Percentiles rank a stretch among this genome's conserved stretches.
Conservation (phyloP, 805 yeast species). For the Torulaspora quercuum region DNA sequence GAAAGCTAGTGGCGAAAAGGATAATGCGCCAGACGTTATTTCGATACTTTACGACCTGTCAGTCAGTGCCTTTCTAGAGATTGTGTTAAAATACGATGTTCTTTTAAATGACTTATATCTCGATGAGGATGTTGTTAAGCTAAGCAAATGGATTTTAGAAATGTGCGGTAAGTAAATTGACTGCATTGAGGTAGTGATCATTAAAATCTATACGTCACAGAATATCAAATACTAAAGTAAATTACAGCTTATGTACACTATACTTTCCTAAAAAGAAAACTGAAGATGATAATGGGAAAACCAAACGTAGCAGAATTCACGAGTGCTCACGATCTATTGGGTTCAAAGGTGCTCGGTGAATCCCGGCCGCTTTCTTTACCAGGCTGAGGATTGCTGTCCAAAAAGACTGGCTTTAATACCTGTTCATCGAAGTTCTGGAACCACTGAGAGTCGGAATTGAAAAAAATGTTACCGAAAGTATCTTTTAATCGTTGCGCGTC, state of each 20-base stretch:
- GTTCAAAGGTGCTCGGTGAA: conserved; percentile 7
- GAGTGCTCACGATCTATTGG: conserved; percentile 1
- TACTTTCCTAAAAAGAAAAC: too few relatives aligned
- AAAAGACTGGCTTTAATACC: conserved; percentile 84
- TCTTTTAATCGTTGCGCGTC: conserved; percentile 20
- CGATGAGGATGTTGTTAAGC: conserved; percentile 57
- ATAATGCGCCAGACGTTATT: conserved; percentile 41
- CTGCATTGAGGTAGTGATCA: background rate
- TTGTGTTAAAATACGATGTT: conserved; percentile 60
- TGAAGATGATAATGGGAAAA: too few relatives aligned
- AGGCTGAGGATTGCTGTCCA: conserved; percentile 47
- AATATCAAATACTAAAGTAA: conserved; percentile 4
- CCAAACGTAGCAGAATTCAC: too few relatives aligned
- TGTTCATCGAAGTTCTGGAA: conserved; percentile 91
- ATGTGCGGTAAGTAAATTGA: conserved; percentile 27
- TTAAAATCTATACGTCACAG: background rate
- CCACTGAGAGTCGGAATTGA: conserved; percentile 62
- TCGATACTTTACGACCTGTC: conserved; percentile 60
- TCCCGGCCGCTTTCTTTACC: conserved; percentile 9
- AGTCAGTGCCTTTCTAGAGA: conserved; percentile 58
- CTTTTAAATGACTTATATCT: conserved; percentile 62
- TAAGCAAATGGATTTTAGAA: conserved; percentile 73
- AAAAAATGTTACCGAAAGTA: conserved; percentile 28
- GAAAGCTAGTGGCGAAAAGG: conserved; percentile 15
- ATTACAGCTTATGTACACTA: conserved; percentile 5